Evolutionary conservation across 257 asterid genomes (phyloP).

Genomic region (Schizonepeta tenuifolia): DNA sequence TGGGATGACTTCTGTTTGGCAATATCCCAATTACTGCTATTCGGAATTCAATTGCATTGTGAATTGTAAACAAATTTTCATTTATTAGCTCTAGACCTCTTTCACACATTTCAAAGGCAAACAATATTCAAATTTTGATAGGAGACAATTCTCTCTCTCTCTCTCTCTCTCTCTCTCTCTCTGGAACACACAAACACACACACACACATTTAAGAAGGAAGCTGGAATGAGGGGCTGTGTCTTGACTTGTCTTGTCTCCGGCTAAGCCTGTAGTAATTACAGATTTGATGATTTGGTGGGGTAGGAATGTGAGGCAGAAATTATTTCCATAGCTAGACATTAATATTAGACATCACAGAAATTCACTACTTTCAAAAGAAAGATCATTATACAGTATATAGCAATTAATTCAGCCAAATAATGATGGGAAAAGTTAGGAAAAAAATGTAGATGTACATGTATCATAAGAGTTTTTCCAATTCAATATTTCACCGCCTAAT

Average conservation of each 20-base stretch:
- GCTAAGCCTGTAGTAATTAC: conserved; percentile 24
- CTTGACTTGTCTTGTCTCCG: conserved; percentile 31
- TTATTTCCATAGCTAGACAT: background rate
- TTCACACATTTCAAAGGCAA: conserved; percentile 38
- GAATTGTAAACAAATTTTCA: conserved; percentile 36
- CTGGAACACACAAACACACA: background rate
- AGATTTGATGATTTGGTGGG: conserved; percentile 24
- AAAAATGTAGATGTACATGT: too few species aligned
- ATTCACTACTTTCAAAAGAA: background rate
- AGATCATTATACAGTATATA: background rate
- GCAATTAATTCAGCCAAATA: background rate
- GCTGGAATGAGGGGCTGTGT: background rate
- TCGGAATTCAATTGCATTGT: conserved; percentile 31
- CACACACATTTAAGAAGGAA: conserved; percentile 2
- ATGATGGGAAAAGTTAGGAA: too few species aligned
- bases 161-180: background rate
- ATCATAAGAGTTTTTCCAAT: too few species aligned
- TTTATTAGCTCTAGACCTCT: conserved; percentile 36
- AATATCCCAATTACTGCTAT: conserved; percentile 21
- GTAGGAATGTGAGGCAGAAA: background rate
- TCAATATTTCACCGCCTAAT: background rate
- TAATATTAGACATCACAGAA: background rate
- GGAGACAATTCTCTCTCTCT: conserved; percentile 6
- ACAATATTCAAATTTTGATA: conserved; percentile 14
- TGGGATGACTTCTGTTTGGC: conserved; percentile 33